These are phyloP conservation scores for Scedosporium apiospermum DNA, from an alignment of 2,329 filamentous ascomycete genomes.

Conservation along the genomic window DNA sequence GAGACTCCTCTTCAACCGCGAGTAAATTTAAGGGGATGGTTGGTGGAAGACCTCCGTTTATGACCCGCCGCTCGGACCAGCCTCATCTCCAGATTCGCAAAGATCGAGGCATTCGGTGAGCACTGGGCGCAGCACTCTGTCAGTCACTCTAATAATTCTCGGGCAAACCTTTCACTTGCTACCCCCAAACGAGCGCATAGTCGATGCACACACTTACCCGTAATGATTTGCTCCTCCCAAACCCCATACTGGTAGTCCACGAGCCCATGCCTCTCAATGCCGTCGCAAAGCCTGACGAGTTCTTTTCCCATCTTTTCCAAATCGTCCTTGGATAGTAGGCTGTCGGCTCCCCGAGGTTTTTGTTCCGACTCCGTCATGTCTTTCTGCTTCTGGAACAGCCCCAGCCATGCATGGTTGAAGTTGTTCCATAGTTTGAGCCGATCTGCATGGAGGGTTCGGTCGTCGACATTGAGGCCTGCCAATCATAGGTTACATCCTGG, in stretches of 20 bases:
- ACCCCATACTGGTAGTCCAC: constrained; percentile 97
- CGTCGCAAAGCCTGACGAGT: constrained; percentile 73
- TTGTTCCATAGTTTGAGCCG: constrained; percentile 84
- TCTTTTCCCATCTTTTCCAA: constrained; percentile 76
- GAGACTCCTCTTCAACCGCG: neutral
- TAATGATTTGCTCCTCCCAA: constrained; percentile 86
- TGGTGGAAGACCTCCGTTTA: constrained; percentile 8
- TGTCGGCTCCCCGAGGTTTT: constrained; percentile 47
- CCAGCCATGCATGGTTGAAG: constrained; percentile 64
- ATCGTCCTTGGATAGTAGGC: constrained; percentile 56
- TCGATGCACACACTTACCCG: constrained; percentile 46
- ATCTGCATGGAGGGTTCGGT: constrained; percentile 31
- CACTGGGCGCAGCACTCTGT: constrained; percentile 9
- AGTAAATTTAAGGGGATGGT: neutral
- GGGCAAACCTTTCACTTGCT: neutral
- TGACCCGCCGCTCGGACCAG: constrained; percentile 18
- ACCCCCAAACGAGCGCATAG: neutral
- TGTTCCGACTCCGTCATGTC: constrained; percentile 25
- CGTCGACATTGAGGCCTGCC: constrained; percentile 10
- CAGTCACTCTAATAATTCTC: neutral
- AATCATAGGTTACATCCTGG: neutral
- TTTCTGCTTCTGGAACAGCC: constrained; percentile 6
- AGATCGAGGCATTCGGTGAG: constrained; percentile 34
- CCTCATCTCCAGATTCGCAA: constrained; percentile 29
- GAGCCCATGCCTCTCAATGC: constrained; percentile 80